phyloP scores from a whole-genome alignment of 73 alveolate species.

The Paramecium biaurelia region DNA sequence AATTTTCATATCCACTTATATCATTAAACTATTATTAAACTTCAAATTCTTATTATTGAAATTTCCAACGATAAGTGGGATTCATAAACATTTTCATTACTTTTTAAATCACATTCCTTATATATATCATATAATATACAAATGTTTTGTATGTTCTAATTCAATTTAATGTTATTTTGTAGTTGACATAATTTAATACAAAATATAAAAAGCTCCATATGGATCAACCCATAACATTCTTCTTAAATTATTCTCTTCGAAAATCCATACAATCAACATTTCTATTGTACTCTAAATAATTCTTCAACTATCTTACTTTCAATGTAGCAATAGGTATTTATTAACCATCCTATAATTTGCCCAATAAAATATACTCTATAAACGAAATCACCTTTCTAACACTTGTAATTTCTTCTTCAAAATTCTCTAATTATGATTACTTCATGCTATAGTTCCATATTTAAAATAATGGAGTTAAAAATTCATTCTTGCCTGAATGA shows the following conservation, averaged over 20 bases:
- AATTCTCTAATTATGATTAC: not conserved
- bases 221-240: constrained; percentile 12
- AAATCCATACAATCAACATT: constrained; percentile 48
- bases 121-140: not conserved
- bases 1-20: not conserved
- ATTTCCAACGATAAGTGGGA: not conserved
- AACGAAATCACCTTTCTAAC: not conserved
- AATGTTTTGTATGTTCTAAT: not conserved
- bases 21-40: not conserved
- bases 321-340: not conserved
- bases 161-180: not conserved
- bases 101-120: not conserved
- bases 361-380: not conserved
- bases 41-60: not conserved
- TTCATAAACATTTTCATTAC: constrained; percentile 19
- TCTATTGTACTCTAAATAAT: not conserved
- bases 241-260: not conserved
- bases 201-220: not conserved
- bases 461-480: constrained; percentile 33
- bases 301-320: not conserved
- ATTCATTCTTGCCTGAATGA: constrained; percentile 18
- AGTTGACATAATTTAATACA: not conserved
- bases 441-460: constrained; percentile 6
- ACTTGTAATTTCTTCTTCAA: not conserved
- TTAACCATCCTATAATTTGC: not conserved